Evolutionary conservation across 345 rosid genomes (phyloP), one percentile per base, ranked within the genome.

Genomic region (Syzygium aqueum): DNA sequence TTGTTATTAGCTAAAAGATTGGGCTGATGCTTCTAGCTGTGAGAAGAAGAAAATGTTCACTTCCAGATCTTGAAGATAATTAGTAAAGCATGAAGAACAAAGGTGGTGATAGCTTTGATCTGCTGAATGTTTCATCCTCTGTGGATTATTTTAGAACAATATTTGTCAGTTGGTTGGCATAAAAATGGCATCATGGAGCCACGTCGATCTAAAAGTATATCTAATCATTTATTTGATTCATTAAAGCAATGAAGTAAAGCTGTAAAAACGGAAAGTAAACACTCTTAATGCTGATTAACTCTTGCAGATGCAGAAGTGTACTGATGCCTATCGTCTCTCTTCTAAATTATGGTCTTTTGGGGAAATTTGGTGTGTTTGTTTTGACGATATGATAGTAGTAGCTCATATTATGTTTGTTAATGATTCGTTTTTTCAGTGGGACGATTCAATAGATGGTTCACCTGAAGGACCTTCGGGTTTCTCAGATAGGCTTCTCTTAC

Each of bases 341-440:
- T 84, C n/a, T 27, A 53, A 8, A 56, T 84, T 17, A 25, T 51
- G 57, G 43, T 84, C 30, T 84, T 49, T 3, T 23, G 51, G 28
- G 37, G 22, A 59, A 82, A 51, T 82, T 46, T 5, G 49, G 19
- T 22, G 25, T 30, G 52, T 82, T 11, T 25, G 84, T 46, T 49
- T 82, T 30, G 10, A 50, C 12, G 2, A 37, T 83, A 50, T 49
- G 56, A 22, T 27, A 30, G 23, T 13, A n/a, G 12, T 50, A 53
- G 16, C 33, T 83, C 85, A 83, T n/a, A n/a, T 61, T 8, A 25
- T 43, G 77, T 49, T n/a, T 63, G 22, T 30, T 28, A 46, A 46
- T 86, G 87, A 51, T 57, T 86, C 46, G 86, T 84, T 5, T 43
- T 43, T 90, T 46, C 51, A 94, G 94, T 93, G 95, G 97, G 87